Base-by-base conservation (phyloP, 352 stramenopile genomes). In the Pythium sp. region DNA sequence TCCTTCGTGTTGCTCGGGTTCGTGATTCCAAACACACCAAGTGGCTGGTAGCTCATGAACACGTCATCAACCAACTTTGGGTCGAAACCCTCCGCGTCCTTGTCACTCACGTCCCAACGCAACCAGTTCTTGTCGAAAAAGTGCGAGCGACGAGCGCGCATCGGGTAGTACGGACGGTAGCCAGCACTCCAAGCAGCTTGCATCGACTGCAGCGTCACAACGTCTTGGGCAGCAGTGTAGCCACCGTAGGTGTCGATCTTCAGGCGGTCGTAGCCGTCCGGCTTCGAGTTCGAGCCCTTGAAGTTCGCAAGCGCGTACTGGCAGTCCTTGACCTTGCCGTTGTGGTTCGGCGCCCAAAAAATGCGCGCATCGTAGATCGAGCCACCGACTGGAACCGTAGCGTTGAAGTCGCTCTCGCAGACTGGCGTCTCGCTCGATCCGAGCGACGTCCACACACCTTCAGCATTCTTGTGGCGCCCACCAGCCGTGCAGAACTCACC, bases 81-180 rank as follows among this genome's bases (percentile, higher is more conserved):
- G 32, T 80, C 75, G 54, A 87, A 80, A 1, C 72, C 77, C 2
- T 77, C 68, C 12, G 64, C 73, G 57, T 82, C 73, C 12, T 51
- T 59, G 46, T 86, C 69, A 8, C n/a, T 64, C 8, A 84, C 68
- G 64, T 94, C 78, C 76, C 79, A 92, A 8, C 26, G 62, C 43
- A 93, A 53, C 82, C 82, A 94, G 36, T 84, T 68, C 58, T 82
- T 81, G 51, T 90, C 67, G 78, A 87, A 95, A 69, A 94, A 95
- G 22, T 82, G 67, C 34, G 78, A 89, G 28, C 77, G 80, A 26
- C 80, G 78, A 5, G 60, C 74, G 36, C 70, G 73, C 69, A 84
- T 91, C 9, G 87, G 87, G 49, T 87, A 78, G 75, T 94, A 95
- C 20, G 81, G 75, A 41, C 80, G 86, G 72, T 90, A 95, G 20